Percentiles rank a stretch among this genome's conserved stretches.
These are phyloP conservation scores for Nyssa sinensis DNA, from an alignment of 148 eudicot genomes.

Conservation along the genomic window DNA sequence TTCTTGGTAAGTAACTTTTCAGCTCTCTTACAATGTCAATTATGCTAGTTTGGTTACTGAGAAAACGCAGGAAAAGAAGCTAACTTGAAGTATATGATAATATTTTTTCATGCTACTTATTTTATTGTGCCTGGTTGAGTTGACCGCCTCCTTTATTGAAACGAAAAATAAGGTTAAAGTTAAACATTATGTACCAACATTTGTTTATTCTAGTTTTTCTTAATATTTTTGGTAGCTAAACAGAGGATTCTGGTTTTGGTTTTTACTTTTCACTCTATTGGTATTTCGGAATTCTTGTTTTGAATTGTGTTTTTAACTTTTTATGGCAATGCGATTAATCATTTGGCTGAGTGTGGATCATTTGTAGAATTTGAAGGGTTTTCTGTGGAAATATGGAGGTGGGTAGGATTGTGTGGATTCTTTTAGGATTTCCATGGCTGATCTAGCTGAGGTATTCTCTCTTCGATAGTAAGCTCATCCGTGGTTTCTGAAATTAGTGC, in stretches of 20 bases:
- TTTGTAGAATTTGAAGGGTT: slow-evolving; percentile 73
- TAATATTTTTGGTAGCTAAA: too few species aligned
- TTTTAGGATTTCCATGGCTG: slow-evolving; percentile 53
- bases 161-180: not conserved
- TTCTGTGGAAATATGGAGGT: slow-evolving; percentile 86
- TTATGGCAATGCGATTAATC: slow-evolving; percentile 72
- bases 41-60: not conserved
- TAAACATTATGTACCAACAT: not conserved
- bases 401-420: slow-evolving; percentile 63
- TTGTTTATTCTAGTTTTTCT: not conserved
- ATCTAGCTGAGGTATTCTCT: slow-evolving; percentile 73
- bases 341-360: slow-evolving; percentile 77
- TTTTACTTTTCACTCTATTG: not conserved
- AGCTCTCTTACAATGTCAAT: not conserved
- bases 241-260: not conserved
- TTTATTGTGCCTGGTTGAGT: not conserved
- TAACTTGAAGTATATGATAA: not conserved
- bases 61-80: not conserved
- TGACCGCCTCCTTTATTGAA: not conserved
- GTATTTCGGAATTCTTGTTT: not conserved
- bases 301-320: slow-evolving; percentile 29
- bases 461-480: too few species aligned
- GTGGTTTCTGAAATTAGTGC: too few species aligned
- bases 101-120: too few species aligned
- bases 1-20: slow-evolving; percentile 45